These are phyloP conservation scores for Gossypium mustelinum DNA, from an alignment of 345 rosid species.

Conservation along the genomic window DNA sequence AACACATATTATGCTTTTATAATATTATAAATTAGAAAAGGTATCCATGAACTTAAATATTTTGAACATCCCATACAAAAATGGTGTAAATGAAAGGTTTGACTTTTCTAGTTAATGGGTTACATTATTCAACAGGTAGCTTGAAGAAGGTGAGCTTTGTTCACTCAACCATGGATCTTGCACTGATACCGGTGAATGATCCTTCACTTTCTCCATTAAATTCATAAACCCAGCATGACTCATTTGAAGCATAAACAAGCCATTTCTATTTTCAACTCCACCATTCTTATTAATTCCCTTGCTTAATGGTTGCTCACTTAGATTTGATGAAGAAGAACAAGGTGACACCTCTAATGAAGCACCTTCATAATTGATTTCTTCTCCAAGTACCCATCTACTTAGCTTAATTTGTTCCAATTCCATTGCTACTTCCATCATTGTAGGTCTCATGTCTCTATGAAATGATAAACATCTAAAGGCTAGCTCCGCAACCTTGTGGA, in stretches of 20 bases:
- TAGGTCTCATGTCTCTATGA: conserved; percentile 59
- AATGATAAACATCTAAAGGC: conserved; percentile 75
- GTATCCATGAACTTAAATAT: too few relatives aligned
- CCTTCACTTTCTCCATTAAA: conserved; percentile 24
- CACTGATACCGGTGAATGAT: conserved; percentile 37
- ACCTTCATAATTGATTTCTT: conserved; percentile 18
- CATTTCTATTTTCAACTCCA: conserved; percentile 13
- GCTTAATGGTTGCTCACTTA: conserved; percentile 31
- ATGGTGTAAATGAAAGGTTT: neutral
- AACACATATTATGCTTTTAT: too few relatives aligned
- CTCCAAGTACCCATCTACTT: conserved; percentile 20
- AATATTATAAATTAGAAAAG: too few relatives aligned
- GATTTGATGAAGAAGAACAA: conserved; percentile 25
- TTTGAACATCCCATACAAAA: too few relatives aligned
- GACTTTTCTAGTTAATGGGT: conserved; percentile 17
- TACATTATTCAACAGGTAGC: conserved; percentile 29
- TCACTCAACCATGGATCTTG: conserved; percentile 48
- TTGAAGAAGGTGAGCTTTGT: conserved; percentile 52
- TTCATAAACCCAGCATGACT: conserved; percentile 12
- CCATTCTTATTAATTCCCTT: conserved; percentile 11
- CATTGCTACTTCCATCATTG: conserved; percentile 55
- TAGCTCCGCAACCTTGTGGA: conserved; percentile 53
- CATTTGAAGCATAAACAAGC: conserved; percentile 3
- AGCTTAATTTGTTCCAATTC: conserved; percentile 45
- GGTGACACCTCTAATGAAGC: conserved; percentile 19